Conservation (phyloP, 164 flowering plant species). For the Vitis rupestris region DNA sequence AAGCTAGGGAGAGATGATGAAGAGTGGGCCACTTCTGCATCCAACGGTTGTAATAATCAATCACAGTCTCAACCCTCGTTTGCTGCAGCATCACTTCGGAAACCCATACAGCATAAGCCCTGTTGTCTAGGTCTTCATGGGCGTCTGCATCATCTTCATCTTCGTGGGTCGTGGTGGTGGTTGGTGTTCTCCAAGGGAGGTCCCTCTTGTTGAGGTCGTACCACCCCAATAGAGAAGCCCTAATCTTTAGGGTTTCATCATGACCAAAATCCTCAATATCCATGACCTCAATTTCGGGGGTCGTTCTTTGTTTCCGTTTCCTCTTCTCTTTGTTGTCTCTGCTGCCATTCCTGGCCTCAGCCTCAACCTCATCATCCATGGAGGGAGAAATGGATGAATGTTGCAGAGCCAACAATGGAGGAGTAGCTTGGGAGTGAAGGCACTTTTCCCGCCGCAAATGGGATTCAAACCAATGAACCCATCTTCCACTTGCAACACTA, state of each 20-base stretch:
- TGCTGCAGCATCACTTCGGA: constrained; percentile 98
- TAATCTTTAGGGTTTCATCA: constrained; percentile 30
- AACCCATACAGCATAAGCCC: constrained; percentile 96
- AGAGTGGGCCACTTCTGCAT: constrained; percentile 89
- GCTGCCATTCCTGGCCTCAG: no score
- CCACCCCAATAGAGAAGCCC: constrained; percentile 58
- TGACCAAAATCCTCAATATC: constrained; percentile 47
- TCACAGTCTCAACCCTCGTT: constrained; percentile 78
- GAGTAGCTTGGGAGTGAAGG: no score
- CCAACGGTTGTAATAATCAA: constrained; percentile 82
- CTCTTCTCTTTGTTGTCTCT: not conserved
- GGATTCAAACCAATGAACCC: no score
- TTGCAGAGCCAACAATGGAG: no score
- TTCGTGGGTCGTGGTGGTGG: not conserved
- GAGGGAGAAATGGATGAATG: no score
- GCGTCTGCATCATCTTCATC: constrained; percentile 18
- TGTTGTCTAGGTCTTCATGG: constrained; percentile 26
- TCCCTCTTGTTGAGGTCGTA: constrained; percentile 59
- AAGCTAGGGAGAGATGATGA: constrained; percentile 72
- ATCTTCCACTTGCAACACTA: no score
- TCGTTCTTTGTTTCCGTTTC: not conserved
- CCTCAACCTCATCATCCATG: no score
- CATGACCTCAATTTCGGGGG: not conserved
- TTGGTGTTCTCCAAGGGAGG: constrained; percentile 58
- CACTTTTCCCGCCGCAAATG: no score